Base-by-base conservation (phyloP, 257 asterid species). In the Lavandula angustifolia region DNA sequence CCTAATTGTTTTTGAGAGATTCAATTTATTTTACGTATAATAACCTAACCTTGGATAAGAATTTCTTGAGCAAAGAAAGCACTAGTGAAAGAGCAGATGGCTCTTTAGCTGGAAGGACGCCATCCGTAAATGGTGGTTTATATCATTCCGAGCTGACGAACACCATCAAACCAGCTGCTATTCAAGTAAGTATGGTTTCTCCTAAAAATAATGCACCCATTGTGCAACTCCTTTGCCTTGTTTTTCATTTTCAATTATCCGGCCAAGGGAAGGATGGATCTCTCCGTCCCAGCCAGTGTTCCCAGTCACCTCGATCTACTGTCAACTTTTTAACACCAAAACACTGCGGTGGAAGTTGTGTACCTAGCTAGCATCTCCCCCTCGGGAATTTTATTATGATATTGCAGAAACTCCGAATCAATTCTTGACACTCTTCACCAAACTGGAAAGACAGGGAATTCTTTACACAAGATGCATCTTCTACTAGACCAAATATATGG, bases 141-240 rank as follows among this genome's bases (percentile, higher is more conserved):
- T 27, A 33, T 62, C 78, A 72, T 38, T 72, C 69, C 38, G 84
- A 73, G 56, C 75, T 56, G 80, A 83, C 63, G 50, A 46, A 81
- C 94, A 49, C 94, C 94, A 59, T 76, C 78, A 68, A 66, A 81
- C 60, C 83, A 80, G n/a, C n/a, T n/a, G 73, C 58, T 55, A 64
- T 66, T 77, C 5, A 49, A 77, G 97, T 89, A 77, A 80, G 87
- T 68, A 44, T 42, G 31, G 32, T 54, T 59, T 22, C 53, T 11
- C 40, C 13, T 16, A 59, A 49, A 27, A 66, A 50, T 33, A 34
- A 59, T 60, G 3, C 10, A 35, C 48, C 40, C 59, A 17, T 27
- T 60, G 35, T 57, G 32, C 10, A 38, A 69, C 16, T 54, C 14
- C 42, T 70, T 50, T 70, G 37, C 41, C 60, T 32, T 42, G 4